Base-by-base conservation (phyloP, 192 early-diverging fungal genomes). In the Coemansia sp. region DNA sequence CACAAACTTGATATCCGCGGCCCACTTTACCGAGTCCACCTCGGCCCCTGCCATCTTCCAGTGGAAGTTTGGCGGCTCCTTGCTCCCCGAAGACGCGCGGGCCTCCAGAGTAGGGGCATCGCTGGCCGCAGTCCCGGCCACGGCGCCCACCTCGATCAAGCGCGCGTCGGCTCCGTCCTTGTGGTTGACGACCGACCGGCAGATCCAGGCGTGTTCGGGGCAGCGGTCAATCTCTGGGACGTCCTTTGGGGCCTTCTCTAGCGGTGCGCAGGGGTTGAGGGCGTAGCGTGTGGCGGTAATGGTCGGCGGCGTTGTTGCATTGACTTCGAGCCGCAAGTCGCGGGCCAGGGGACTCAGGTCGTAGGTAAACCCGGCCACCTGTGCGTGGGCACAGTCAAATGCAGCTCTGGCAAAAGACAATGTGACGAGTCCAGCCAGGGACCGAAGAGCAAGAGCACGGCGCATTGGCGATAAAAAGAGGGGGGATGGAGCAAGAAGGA, bases 311-410 rank as follows among this genome's bases (percentile, higher is more conserved):
- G 75, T 77, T 22, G 55, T 56, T 8, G 47, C 22, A 29, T 70
- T 71, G 45, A 27, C 44, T 25, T 51, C 55, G 14, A 77, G 48
- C 3, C 28, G 23, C 27, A 64, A 38, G 9, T 73, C 57, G 13
- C 31, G 31, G 11, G 50, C 46, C 5, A 73, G 54, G 4, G 64
- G 25, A 12, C 63, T 57, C 33, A 73, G 51, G 54, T 73, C 64
- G 54, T 62, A 73, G 12, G 31, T 47, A 38, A 44, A 56, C 8
- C 64, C 64, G 14, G 58, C 70, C 3, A 66, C 42, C 19, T 62
- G 64, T 5, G 55, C 50, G 29, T 54, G 56, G 21, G 66, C 67
- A 58, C 70, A 73, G 54, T 73, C 70, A 17, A 73, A 73, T 11
- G 53, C 54, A 2, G 63, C 49, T 4, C n/a, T n/a, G n/a, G n/a